A percentile compares a stretch with the other conserved stretches of the same genome.
phyloP scores from a whole-genome alignment of 192 early-diverging fungal genomes.

The Entrophospora sp. region DNA sequence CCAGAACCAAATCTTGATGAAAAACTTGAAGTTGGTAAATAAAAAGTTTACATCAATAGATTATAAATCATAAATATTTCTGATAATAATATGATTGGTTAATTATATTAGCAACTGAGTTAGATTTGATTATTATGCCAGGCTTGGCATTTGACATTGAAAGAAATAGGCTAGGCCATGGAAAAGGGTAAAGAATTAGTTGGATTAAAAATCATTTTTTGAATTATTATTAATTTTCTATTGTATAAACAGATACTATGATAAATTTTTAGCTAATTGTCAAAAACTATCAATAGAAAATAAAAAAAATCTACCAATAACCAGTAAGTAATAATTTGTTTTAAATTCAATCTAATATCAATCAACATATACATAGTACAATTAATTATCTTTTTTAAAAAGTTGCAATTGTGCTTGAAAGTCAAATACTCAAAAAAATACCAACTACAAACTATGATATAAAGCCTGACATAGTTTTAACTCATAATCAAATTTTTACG shows the following conservation, averaged over 20 bases:
- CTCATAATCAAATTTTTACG: background rate
- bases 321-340: background rate
- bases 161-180: constrained; percentile 16
- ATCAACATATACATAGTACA: too few relatives aligned
- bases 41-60: background rate
- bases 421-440: constrained; percentile 12
- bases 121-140: background rate
- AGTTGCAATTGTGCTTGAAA: constrained; percentile 15
- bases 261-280: constrained; percentile 9
- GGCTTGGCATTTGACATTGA: constrained; percentile 15
- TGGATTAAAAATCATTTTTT: background rate
- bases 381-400: too few relatives aligned
- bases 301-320: constrained; percentile 1
- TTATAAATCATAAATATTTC: background rate
- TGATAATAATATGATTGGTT: background rate
- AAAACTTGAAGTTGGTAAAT: background rate
- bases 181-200: constrained; percentile 11
- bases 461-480: constrained; percentile 11
- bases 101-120: background rate
- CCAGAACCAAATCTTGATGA: background rate
- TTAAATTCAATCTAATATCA: background rate
- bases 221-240: background rate
- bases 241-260: constrained; percentile 12
- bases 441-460: background rate
- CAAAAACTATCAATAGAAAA: background rate